Percentiles rank a stretch among this genome's conserved stretches.
These are phyloP conservation scores for Striga asiatica DNA, from an alignment of 257 asterid genomes.

Conservation along the genomic window DNA sequence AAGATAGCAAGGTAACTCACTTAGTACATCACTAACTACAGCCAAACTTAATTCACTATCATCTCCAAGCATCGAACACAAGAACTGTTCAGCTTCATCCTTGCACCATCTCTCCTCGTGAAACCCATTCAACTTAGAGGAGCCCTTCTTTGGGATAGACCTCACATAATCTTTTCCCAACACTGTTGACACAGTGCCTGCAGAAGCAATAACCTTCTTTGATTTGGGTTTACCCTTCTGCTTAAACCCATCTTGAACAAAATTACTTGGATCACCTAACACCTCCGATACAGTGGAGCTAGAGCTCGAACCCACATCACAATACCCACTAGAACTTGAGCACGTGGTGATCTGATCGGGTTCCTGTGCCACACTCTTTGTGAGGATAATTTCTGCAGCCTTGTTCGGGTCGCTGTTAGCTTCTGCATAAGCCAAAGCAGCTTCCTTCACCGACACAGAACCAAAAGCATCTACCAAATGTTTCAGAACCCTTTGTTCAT, in stretches of 20 bases:
- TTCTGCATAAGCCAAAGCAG: conserved; percentile 31
- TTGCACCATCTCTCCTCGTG: conserved; percentile 36
- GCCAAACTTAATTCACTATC: conserved; percentile 56
- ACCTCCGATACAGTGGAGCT: conserved; percentile 36
- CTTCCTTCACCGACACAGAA: conserved; percentile 46
- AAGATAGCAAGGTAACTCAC: conserved; percentile 40
- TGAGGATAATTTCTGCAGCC: conserved; percentile 38
- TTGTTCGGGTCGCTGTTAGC: conserved; percentile 33
- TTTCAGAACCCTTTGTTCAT: conserved; percentile 21
- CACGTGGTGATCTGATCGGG: conserved; percentile 59
- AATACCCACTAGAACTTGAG: conserved; percentile 51
- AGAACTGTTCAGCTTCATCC: conserved; percentile 64
- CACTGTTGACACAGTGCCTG: conserved; percentile 65
- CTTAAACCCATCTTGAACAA: conserved; percentile 24
- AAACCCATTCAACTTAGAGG: conserved; percentile 28
- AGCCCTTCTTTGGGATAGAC: conserved; percentile 47
- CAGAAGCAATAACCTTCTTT: conserved; percentile 62
- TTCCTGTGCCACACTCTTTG: conserved; percentile 26
- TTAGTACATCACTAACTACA: conserved; percentile 65
- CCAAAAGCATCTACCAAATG: conserved; percentile 35
- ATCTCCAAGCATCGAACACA: conserved; percentile 77
- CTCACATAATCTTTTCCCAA: conserved; percentile 82
- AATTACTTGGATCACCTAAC: conserved; percentile 23
- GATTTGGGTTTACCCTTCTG: conserved; percentile 34
- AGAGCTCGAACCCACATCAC: conserved; percentile 49